Percentiles rank a stretch among this genome's conserved stretches.
phyloP scores from a whole-genome alignment of 2,329 filamentous ascomycete genomes.

The Blastomyces emzantsi region DNA sequence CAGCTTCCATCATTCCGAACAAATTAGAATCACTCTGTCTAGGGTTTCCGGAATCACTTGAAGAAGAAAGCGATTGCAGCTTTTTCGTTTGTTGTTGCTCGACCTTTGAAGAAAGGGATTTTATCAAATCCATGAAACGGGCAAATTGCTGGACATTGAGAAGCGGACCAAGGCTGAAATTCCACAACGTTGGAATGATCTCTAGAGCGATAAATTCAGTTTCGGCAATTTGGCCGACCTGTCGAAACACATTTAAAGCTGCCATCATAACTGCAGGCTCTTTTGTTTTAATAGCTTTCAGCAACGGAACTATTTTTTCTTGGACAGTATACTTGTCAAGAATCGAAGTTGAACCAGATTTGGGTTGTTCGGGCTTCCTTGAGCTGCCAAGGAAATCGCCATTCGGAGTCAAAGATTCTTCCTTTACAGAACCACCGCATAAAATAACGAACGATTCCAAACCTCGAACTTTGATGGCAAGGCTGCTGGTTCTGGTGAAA shows the following conservation, averaged over 20 bases:
- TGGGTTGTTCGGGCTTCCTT: constrained; percentile 38
- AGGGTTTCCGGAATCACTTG: constrained; percentile 42
- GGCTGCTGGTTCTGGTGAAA: constrained; percentile 85
- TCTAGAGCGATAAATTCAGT: constrained; percentile 88
- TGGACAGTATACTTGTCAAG: constrained; percentile 98
- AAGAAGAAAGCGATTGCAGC: constrained; percentile 68
- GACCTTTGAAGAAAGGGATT: constrained; percentile 64
- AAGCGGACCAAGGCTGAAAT: constrained; percentile 80
- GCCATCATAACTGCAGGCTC: constrained; percentile 98
- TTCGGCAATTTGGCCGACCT: constrained; percentile 74
- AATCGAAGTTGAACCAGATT: constrained; percentile 56
- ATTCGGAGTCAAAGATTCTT: constrained; percentile 37
- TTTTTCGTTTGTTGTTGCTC: constrained; percentile 86
- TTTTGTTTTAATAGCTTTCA: constrained; percentile 93
- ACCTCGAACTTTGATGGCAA: constrained; percentile 89
- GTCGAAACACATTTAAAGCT: constrained; percentile 70
- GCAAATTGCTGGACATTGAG: constrained; percentile 83
- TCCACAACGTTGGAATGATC: constrained; percentile 81
- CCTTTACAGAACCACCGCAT: constrained; percentile 61
- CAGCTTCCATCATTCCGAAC: constrained; percentile 21
- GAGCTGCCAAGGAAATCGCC: constrained; percentile 69
- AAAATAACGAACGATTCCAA: constrained; percentile 83
- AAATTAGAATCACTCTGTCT: constrained; percentile 23
- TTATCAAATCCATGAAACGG: constrained; percentile 82
- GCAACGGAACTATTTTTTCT: constrained; percentile 85